Base-by-base conservation (phyloP, 2,329 filamentous ascomycete genomes). In the Neonectria punicea region DNA sequence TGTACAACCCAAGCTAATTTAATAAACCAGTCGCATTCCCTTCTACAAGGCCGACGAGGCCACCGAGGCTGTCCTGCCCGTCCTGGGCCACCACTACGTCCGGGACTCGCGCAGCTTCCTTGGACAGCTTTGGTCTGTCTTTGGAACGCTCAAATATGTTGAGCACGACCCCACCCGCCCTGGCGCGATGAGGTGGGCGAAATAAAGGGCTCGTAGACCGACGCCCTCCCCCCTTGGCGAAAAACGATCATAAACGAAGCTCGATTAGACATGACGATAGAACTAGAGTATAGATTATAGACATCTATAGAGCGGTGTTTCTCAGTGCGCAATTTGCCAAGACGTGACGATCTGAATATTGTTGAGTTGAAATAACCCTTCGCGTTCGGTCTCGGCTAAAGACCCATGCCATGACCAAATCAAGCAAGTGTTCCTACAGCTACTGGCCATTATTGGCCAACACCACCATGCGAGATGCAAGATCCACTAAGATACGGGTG, bases 41-140 rank as follows among this genome's bases (percentile, higher is more conserved):
- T 77, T 77, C 65, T 78, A 88, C 79, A 80, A 87, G 71, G 85
- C 86, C 28, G 82, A 84, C 63, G 82, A 85, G 73, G 86, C 86
- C 22, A 86, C 84, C 13, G 77, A 81, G 63, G 83, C 85, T 74
- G 96, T 97, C 87, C 93, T 94, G 87, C 88, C 88, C 66, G 86
- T 98, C 78, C 97, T 98, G 92, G 95, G 95, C 77, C 84, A 86
- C 73, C 94, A 97, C 86, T 98, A 98, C 85, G 92, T 93, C 73
- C 54, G 56, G 39, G 73, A 75, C 51, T 67, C 72, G 47, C 73
- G 73, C 55, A 75, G 20, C 73, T 75, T 75, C 68, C 39, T 75
- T 10, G 73, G 73, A 2, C 73, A 75, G 67, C 66, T 75, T 4
- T 75, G 73, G 73, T 67, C 68, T 64, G 69, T 72, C 54, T 75